Conservation (phyloP, 2,329 filamentous ascomycete genomes). For the Pseudovirgaria hyperparasitica region DNA sequence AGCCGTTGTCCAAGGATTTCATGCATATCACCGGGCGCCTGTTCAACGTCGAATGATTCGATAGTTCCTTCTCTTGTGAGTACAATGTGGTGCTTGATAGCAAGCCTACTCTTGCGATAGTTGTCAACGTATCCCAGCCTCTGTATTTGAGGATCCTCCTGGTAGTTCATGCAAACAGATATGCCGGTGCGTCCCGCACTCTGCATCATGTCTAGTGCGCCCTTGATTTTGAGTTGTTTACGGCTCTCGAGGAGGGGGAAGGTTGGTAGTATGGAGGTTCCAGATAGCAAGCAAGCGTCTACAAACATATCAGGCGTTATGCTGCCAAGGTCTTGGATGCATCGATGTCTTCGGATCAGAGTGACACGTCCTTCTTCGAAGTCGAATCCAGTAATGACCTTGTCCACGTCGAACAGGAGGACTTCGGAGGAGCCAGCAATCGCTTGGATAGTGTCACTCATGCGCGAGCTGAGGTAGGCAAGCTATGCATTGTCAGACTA, state of each 20-base stretch:
- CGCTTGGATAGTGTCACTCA: constrained; percentile 55
- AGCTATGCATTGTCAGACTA: constrained; percentile 39
- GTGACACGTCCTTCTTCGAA: constrained; percentile 55
- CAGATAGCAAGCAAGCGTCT: constrained; percentile 71
- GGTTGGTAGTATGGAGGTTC: constrained; percentile 64
- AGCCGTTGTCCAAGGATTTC: constrained; percentile 84
- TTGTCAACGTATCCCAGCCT: constrained; percentile 70
- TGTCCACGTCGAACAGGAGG: constrained; percentile 72
- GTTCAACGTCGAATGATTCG: constrained; percentile 57
- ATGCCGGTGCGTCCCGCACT: constrained; percentile 54
- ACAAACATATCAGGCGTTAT: constrained; percentile 63
- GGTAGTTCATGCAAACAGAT: constrained; percentile 61
- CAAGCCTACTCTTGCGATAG: constrained; percentile 75
- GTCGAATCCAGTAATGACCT: constrained; percentile 56
- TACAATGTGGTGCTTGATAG: constrained; percentile 76
- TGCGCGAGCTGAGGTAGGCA: constrained; percentile 62
- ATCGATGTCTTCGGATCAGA: constrained; percentile 51
- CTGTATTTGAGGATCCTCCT: constrained; percentile 61
- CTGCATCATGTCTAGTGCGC: constrained; percentile 67
- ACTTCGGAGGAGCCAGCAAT: constrained; percentile 77
- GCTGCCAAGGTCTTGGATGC: constrained; percentile 54
- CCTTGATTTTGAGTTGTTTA: constrained; percentile 50
- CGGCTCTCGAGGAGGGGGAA: constrained; percentile 63
- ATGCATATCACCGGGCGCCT: constrained; percentile 70
- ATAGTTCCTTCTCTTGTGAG: constrained; percentile 67